Evolutionary conservation across 1,284 basidiomycete species (phyloP), one percentile per base, ranked within the genome.

Genomic region (Papiliotrema flavescens): DNA sequence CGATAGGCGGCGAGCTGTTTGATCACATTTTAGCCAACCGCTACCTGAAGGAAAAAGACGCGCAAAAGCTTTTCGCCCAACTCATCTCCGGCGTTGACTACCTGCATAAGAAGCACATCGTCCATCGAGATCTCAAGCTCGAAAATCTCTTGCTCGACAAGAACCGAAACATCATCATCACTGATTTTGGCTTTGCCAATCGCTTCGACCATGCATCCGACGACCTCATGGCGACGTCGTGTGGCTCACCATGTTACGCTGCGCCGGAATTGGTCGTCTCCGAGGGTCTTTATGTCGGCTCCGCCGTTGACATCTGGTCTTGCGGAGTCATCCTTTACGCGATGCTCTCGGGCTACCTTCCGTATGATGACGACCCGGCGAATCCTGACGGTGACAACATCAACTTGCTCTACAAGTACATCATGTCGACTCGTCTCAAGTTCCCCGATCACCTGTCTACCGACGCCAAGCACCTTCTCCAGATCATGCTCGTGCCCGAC

Each of bases 301-400:
- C 90, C n/a, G 94, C 96, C 1, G 96, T 98, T 56, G 96, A 98
- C 69, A 95, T 99, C 66, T 99, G 96, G 96, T 92, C 89, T 14
- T 98, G 96, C 66, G 96, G 96, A 60, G 96, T 99, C 62, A 99
- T 99, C 66, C 83, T 99, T 6, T 99, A 98, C 75, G 96, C 96
- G 53, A 98, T 99, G 95, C 84, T 98, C 13, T 93, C 95, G 1
- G 96, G 96, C 8, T 98, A 98, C 73, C 85, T 99, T 32, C 96
- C 96, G n/a, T 99, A 98, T 75, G 96, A 98, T 76, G 96, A 98
- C 75, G 96, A 99, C 77, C 96, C 96, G 1, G 88, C 87, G 32
- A 99, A 98, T 75, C 96, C 96, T 2, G 96, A 98, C 61, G 96
- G 96, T 55, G 94, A 98, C 80, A 98, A 98, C 79, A 98, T 98